A percentile compares a stretch with the other conserved stretches of the same genome.
Evolutionary conservation across 163 green algal genomes (phyloP).

Genomic region (Coccomyxa subellipsoidea): DNA sequence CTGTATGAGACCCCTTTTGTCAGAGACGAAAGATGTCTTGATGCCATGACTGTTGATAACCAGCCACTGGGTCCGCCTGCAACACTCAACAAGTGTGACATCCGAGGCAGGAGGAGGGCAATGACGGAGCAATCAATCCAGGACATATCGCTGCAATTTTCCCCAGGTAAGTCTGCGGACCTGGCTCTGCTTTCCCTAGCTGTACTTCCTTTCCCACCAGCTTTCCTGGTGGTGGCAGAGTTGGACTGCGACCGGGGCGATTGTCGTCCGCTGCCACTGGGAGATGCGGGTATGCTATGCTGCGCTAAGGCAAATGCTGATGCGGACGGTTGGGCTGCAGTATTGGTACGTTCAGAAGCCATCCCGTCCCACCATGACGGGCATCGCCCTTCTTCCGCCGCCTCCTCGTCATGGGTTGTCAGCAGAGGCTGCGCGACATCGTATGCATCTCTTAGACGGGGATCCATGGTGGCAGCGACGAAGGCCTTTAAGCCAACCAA

Average conservation of each 20-base stretch:
- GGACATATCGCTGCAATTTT: not conserved
- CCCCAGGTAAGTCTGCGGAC: not conserved
- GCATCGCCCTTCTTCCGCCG: not conserved
- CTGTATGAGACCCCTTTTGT: constrained; percentile 56
- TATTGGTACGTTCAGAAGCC: not conserved
- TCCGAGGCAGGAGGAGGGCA: not conserved
- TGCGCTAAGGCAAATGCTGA: not conserved
- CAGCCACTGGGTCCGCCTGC: constrained; percentile 1
- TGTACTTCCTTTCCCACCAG: not conserved
- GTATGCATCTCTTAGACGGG: not conserved
- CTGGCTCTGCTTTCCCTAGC: not conserved
- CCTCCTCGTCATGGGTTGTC: not conserved
- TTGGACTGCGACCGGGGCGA: not conserved
- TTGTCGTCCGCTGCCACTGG: not conserved
- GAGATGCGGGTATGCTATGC: not conserved
- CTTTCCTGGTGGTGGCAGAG: not conserved
- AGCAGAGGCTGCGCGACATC: not conserved
- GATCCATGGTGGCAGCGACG: not conserved
- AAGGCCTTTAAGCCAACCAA: too few relatives aligned
- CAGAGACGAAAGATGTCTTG: constrained; percentile 43
- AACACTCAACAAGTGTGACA: not conserved
- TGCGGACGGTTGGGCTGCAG: not conserved
- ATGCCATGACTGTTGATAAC: constrained; percentile 13
- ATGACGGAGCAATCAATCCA: not conserved
- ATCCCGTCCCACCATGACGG: not conserved